Evolutionary conservation across 257 asterid genomes (phyloP).

Genomic region (Parsonsia alboflavescens): DNA sequence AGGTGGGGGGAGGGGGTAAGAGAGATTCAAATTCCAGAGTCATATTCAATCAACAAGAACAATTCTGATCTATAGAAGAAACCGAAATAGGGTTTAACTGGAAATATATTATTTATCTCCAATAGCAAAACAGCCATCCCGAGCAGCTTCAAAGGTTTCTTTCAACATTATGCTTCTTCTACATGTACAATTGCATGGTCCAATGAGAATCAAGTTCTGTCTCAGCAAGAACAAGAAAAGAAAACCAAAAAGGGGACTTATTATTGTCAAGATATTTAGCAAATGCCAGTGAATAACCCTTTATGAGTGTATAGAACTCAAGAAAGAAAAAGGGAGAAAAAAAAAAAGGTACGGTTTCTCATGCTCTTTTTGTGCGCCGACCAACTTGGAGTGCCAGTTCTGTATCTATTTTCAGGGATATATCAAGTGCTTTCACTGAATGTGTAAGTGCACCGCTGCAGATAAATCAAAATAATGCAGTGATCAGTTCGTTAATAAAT

Average conservation of each 20-base stretch:
- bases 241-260: neutral
- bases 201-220: neutral
- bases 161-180: neutral
- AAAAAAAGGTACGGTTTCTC: constrained; percentile 15
- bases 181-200: neutral
- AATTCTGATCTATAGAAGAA: neutral
- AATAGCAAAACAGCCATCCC: neutral
- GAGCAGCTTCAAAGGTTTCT: neutral
- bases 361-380: constrained; percentile 90
- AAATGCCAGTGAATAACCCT: neutral
- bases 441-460: constrained; percentile 94
- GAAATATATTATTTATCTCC: neutral
- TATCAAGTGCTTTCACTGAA: constrained; percentile 96
- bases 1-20: too few species aligned
- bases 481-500: neutral
- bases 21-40: neutral
- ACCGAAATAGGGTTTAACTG: neutral
- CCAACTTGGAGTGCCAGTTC: constrained; percentile 95
- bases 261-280: neutral
- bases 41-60: neutral
- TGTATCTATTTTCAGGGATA: constrained; percentile 88
- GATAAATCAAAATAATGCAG: neutral
- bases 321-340: neutral
- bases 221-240: neutral
- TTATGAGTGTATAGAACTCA: neutral